phyloP scores from a whole-genome alignment of 208 protist species.

The Porcisia deanei region DNA sequence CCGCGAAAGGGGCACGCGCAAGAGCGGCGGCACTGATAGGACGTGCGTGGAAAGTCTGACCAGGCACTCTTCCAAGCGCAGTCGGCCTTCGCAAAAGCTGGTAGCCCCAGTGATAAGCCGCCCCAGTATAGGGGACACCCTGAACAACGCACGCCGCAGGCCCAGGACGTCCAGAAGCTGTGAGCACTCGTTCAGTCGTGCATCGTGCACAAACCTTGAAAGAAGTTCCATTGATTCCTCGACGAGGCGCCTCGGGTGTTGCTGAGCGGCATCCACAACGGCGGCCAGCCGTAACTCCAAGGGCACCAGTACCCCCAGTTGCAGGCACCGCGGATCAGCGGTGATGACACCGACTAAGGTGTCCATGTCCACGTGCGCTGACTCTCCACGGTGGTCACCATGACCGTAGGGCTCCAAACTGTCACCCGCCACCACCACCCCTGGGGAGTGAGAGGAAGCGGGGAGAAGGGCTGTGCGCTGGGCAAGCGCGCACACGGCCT shows the following conservation, averaged over 20 bases:
- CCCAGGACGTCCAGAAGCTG: slow-evolving; percentile 9
- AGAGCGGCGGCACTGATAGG: slow-evolving; percentile 18
- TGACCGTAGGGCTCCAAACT: background rate
- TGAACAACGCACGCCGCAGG: slow-evolving; percentile 14
- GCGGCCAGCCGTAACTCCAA: slow-evolving; percentile 17
- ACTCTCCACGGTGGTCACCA: background rate
- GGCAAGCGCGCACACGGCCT: slow-evolving; percentile 26
- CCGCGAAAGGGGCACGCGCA: background rate
- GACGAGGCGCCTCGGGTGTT: slow-evolving; percentile 18
- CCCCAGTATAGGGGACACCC: slow-evolving; percentile 11
- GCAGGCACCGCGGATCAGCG: slow-evolving; percentile 22
- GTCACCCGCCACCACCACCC: background rate
- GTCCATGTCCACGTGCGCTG: slow-evolving; percentile 10
- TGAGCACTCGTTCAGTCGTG: background rate
- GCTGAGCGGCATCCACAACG: slow-evolving; percentile 21
- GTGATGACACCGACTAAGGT: slow-evolving; percentile 16
- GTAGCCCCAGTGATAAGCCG: slow-evolving; percentile 28
- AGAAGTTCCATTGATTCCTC: slow-evolving; percentile 6
- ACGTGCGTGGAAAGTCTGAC: slow-evolving; percentile 16
- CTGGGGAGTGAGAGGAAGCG: background rate
- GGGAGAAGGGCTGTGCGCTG: slow-evolving; percentile 1
- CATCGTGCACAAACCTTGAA: background rate
- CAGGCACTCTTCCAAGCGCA: slow-evolving; percentile 26
- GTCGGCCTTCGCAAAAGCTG: slow-evolving; percentile 5
- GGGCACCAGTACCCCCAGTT: slow-evolving; percentile 25